Base-by-base conservation (phyloP, 202 grass and related monocot genomes). In the Panicum virgatum region DNA sequence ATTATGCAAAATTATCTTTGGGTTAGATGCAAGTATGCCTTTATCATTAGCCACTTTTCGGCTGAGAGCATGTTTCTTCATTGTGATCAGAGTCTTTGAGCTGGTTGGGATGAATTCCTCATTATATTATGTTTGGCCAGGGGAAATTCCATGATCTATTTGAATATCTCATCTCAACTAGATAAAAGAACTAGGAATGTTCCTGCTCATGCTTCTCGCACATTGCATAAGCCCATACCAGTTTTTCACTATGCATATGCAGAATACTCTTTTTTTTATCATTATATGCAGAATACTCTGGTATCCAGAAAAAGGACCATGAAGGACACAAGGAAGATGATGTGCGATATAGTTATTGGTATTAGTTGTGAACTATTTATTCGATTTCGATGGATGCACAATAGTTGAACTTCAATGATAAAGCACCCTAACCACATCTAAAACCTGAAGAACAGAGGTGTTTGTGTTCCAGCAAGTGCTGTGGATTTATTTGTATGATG, bases 1-100 rank as follows among this genome's bases (percentile, higher is more conserved):
- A 26, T 46, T 83, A 58, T 67, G 81, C 58, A 27, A 16, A 75
- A 30, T 74, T 25, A 4, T 73, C 56, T 9, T 73, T n/a, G 27
- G n/a, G 52, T 63, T 38, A 42, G 15, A 51, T 62, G 5, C n/a
- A 4, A 27, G 10, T 40, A 42, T 10, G 9, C 51, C n/a, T 62
- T 40, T 34, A 5, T 82, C 3, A n/a, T 15, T 32, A 26, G 58
- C 11, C 22, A 74, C 3, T 39, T 64, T 40, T 5, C 29, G 39
- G 15, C 32, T 40, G 8, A 74, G 8, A 74, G 6, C 44, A 30
- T 30, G 22, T 25, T 7, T 18, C 61, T 36, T 30, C 2, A 12
- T 61, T 27, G 67, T 20, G 56, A 27, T 51, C 23, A 53, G 58
- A 40, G 16, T 51, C 20, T 48, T 3, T 7, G 20, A 63, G 10